Evolutionary conservation across 2,329 filamentous ascomycete species (phyloP).

Genomic region (Fusarium sp.): DNA sequence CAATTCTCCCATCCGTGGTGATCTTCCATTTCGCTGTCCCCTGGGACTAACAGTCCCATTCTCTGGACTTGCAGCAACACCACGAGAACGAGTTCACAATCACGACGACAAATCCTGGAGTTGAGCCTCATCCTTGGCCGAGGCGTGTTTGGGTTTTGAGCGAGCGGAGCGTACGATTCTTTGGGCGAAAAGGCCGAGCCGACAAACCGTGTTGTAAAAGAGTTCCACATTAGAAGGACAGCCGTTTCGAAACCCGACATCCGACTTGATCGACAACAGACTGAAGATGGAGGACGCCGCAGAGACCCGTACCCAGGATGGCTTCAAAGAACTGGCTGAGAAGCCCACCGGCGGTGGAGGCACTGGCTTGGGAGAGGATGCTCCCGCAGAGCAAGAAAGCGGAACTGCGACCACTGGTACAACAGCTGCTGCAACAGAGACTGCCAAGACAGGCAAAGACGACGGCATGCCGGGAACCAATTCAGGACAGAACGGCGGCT

Average conservation of each 20-base stretch:
- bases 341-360: not conserved
- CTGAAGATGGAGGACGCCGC: slow-evolving; percentile 27
- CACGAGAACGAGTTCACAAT: slow-evolving; percentile 8
- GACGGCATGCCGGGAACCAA: not conserved
- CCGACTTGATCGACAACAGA: not conserved
- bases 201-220: not conserved
- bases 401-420: not conserved
- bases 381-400: not conserved
- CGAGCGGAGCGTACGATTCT: not conserved
- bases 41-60: slow-evolving; percentile 21
- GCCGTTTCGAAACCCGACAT: not conserved
- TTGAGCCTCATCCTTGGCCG: not conserved
- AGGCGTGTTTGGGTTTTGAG: not conserved
- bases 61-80: not conserved
- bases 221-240: not conserved
- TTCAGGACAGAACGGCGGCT: not conserved
- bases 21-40: slow-evolving; percentile 9
- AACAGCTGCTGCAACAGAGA: not conserved
- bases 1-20: slow-evolving; percentile 6
- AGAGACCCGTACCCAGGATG: slow-evolving; percentile 2
- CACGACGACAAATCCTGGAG: not conserved
- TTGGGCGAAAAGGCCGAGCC: not conserved
- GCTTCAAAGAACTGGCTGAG: not conserved
- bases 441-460: not conserved
- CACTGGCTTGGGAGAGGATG: not conserved